A percentile compares a stretch with the other conserved stretches of the same genome.
Conservation (phyloP, 768 basidiomycete genomes). For the Mycena vulgaris region DNA sequence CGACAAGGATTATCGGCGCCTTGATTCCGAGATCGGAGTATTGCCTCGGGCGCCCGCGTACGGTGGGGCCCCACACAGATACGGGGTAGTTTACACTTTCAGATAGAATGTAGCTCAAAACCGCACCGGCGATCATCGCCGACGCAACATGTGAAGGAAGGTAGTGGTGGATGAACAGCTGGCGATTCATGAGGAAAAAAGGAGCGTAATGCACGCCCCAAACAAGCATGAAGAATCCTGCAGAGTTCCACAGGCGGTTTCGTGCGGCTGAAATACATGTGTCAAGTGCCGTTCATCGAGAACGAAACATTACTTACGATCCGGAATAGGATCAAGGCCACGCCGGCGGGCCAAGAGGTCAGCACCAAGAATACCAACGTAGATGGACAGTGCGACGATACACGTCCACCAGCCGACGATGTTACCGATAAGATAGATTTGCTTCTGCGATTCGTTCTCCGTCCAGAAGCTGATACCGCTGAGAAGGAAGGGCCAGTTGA, state of each 20-base stretch:
- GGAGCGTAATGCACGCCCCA: constrained; percentile 98
- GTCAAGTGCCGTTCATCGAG: neutral
- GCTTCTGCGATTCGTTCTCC: constrained; percentile 83
- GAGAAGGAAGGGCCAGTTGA: constrained; percentile 98
- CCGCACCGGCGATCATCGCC: constrained; percentile 91
- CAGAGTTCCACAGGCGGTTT: constrained; percentile 95
- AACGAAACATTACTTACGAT: constrained; percentile 70
- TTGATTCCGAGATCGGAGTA: constrained; percentile 85
- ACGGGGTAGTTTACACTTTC: constrained; percentile 95
- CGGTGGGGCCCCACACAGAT: constrained; percentile 80
- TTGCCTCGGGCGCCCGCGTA: constrained; percentile 66
- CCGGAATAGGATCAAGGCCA: constrained; percentile 87
- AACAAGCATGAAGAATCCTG: constrained; percentile 94
- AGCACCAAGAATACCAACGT: constrained; percentile 90
- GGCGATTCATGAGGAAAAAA: constrained; percentile 98
- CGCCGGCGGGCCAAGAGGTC: constrained; percentile 92
- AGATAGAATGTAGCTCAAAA: constrained; percentile 91
- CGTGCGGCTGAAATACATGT: constrained; percentile 76
- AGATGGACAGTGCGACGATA: constrained; percentile 88
- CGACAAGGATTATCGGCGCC: constrained; percentile 74
- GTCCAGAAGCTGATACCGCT: constrained; percentile 99
- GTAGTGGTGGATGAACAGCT: constrained; percentile 98
- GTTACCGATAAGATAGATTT: constrained; percentile 98
- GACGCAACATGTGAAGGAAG: constrained; percentile 96
- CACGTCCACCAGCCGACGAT: constrained; percentile 96